Evolutionary conservation across 1,284 basidiomycete species (phyloP), one percentile per base, ranked within the genome.

Genomic region (Mrakiaceae sp.): DNA sequence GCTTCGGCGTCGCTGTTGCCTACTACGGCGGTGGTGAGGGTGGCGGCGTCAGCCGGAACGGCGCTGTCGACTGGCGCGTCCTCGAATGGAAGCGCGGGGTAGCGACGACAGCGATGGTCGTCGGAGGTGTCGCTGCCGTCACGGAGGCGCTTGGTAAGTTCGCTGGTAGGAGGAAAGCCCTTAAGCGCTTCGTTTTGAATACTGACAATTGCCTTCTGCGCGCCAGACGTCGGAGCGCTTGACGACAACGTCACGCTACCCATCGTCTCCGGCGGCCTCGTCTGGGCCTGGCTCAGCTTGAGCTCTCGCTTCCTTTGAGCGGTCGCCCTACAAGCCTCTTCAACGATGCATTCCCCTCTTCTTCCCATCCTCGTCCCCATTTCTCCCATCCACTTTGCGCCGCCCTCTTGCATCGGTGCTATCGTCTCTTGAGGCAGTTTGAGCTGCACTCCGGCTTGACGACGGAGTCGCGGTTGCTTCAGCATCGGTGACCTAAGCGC

Each of bases 191-290:
- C 58, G 55, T 68, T 47, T 67, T 11, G 62, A 67, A 27, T 71
- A 67, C 55, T 50, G 16, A 69, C 68, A 39, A 16, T 68, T 16
- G 48, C 60, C 14, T 68, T 57, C 64, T 46, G 27, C 27, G 27
- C 63, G 55, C 27, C 72, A 92, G 93, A 97, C 75, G 79, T 98
- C 10, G 91, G 89, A 3, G 14, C 43, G 43, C 72, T 92, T 48
- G 95, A 98, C 73, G 95, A 98, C 74, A 98, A 98, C 75, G 77
- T 98, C 51, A 94, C 90, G 5, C 78, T 98, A 43, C 95, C 95
- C 2, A 87, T 98, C 70, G 83, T 97, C 56, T 87, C 89, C 16
- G 93, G 92, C 0, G 85, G 84, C 1, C 85, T 88, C 70, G 80
- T 95, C 60, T 87, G 87, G 81, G 70, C 70, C 3, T 77, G 76